phyloP scores from a whole-genome alignment of 2,329 filamentous ascomycete species.

The Hymenoscyphus scutula region DNA sequence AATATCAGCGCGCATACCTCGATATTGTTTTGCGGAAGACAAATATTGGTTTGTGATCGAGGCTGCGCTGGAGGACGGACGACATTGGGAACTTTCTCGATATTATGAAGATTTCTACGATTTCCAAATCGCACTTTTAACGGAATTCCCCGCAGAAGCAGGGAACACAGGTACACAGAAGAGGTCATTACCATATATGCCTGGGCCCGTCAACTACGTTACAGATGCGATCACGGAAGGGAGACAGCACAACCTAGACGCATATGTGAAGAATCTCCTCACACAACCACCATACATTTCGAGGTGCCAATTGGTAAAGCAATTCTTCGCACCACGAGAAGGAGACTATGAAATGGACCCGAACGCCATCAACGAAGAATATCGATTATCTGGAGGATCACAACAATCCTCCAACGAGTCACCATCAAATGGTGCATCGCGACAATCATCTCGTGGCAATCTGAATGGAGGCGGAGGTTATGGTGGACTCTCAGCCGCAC shows the following conservation, averaged over 20 bases:
- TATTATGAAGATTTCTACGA: constrained; percentile 99
- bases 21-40: constrained; percentile 94
- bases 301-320: constrained; percentile 77
- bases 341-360: constrained; percentile 92
- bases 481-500: constrained; percentile 52
- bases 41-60: constrained; percentile 99
- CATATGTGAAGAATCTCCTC: constrained; percentile 91
- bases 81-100: constrained; percentile 87
- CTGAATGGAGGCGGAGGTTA: constrained; percentile 56
- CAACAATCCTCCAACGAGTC: constrained; percentile 65
- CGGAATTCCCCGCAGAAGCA: constrained; percentile 87
- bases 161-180: constrained; percentile 78
- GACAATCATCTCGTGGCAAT: constrained; percentile 64
- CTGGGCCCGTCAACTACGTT: constrained; percentile 93
- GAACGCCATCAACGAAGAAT: constrained; percentile 62
- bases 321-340: constrained; percentile 86
- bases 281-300: constrained; percentile 81
- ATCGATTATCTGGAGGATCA: constrained; percentile 70
- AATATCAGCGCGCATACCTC: constrained; percentile 78
- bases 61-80: constrained; percentile 82
- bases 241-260: constrained; percentile 85
- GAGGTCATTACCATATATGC: constrained; percentile 93
- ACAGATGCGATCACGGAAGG: constrained; percentile 97
- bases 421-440: constrained; percentile 56
- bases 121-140: constrained; percentile 92